Conservation (phyloP, 1,139 yeast species). For the Candida tunisiensis region DNA sequence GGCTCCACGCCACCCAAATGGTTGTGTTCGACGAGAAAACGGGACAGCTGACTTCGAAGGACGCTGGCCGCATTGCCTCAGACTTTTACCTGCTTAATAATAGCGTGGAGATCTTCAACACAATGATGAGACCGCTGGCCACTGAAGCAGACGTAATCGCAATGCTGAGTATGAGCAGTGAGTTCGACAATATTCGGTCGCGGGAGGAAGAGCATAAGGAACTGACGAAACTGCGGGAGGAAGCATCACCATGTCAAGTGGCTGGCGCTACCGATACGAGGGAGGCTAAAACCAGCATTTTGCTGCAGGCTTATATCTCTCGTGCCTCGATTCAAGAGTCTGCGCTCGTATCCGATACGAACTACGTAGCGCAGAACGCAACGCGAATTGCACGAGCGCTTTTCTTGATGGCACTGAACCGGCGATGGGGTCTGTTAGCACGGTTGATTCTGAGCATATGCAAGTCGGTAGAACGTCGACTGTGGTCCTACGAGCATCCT, state of each 20-base stretch:
- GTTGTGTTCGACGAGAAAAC: slow-evolving; percentile 64
- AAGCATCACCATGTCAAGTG: slow-evolving; percentile 62
- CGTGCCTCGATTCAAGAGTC: slow-evolving; percentile 54
- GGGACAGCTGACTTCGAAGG: slow-evolving; percentile 67
- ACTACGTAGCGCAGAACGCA: slow-evolving; percentile 90
- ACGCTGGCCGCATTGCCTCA: slow-evolving; percentile 85
- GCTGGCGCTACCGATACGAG: slow-evolving; percentile 65
- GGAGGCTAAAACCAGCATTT: slow-evolving; percentile 74
- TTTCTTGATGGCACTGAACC: slow-evolving; percentile 66
- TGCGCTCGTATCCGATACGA: slow-evolving; percentile 70
- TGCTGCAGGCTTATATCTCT: slow-evolving; percentile 79
- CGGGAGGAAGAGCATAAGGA: slow-evolving; percentile 81
- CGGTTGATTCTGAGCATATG: slow-evolving; percentile 63
- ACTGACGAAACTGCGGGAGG: slow-evolving; percentile 37
- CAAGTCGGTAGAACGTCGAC: slow-evolving; percentile 65
- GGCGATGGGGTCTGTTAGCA: slow-evolving; percentile 80
- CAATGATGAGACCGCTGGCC: slow-evolving; percentile 67
- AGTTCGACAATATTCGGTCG: slow-evolving; percentile 78
- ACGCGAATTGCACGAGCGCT: slow-evolving; percentile 87
- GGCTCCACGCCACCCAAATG: slow-evolving; percentile 79
- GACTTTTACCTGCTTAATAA: slow-evolving; percentile 80
- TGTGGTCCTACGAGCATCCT: slow-evolving; percentile 92
- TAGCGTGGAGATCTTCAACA: slow-evolving; percentile 79
- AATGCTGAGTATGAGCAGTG: slow-evolving; percentile 84
- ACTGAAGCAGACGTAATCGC: slow-evolving; percentile 87